These are phyloP conservation scores for Eucalyptus decipiens DNA, from an alignment of 345 rosid species.

Conservation along the genomic window DNA sequence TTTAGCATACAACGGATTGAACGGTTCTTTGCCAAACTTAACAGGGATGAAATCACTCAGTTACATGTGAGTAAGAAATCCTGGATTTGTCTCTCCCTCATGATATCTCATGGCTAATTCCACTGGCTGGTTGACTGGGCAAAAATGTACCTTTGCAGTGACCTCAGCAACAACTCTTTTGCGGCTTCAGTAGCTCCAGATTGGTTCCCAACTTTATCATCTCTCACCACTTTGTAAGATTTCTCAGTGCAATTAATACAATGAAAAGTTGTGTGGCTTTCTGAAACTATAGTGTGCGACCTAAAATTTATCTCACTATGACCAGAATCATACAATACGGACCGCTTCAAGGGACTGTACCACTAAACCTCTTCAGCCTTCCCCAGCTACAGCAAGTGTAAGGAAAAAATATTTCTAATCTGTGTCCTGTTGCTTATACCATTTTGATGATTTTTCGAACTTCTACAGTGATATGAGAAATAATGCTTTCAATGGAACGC, in stretches of 20 bases:
- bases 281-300: background rate
- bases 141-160: slow-evolving; percentile 11
- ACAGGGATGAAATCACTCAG: slow-evolving; percentile 10
- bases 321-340: slow-evolving; percentile 1
- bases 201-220: slow-evolving; percentile 9
- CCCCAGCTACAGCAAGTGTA: slow-evolving; percentile 4
- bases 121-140: background rate
- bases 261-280: background rate
- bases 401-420: background rate
- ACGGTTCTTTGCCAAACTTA: slow-evolving; percentile 25
- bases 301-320: background rate
- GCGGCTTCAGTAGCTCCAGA: slow-evolving; percentile 9
- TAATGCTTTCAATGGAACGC: slow-evolving; percentile 19
- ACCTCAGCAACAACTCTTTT: slow-evolving; percentile 28
- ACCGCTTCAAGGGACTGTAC: background rate
- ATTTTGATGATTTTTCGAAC: background rate
- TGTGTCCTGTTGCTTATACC: background rate
- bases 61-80: slow-evolving; percentile 16
- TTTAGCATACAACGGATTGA: slow-evolving; percentile 16
- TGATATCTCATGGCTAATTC: background rate
- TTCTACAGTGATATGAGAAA: slow-evolving; percentile 5
- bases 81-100: background rate
- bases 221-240: background rate
- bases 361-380: background rate
- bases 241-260: background rate